phyloP scores from a whole-genome alignment of 495 filamentous ascomycete genomes.

The Penicillium roqueforti region DNA sequence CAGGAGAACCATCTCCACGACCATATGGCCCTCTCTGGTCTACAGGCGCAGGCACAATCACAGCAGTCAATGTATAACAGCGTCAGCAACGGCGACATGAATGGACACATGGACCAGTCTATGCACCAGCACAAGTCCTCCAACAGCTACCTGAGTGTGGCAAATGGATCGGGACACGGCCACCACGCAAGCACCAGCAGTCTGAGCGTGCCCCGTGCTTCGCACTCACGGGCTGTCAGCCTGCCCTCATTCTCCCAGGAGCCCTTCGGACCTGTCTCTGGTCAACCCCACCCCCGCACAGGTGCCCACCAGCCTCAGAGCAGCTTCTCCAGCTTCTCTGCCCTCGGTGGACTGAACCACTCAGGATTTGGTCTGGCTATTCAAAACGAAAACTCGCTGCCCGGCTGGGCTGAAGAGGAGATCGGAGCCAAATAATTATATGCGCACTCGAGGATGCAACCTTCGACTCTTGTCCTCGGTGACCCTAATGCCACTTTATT shows the following conservation, averaged over 20 bases:
- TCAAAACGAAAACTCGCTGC: conserved; percentile 58
- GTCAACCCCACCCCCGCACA: conserved; percentile 42
- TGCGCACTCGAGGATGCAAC: conserved; percentile 16
- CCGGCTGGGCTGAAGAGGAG: conserved; percentile 65
- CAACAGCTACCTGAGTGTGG: conserved; percentile 56
- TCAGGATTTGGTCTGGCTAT: conserved; percentile 60
- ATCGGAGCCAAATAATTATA: conserved; percentile 50
- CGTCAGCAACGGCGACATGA: conserved; percentile 51
- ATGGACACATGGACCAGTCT: conserved; percentile 47
- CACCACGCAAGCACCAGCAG: conserved; percentile 56
- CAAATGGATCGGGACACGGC: conserved; percentile 54
- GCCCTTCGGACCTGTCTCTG: conserved; percentile 45
- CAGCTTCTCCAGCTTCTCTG: conserved; percentile 56
- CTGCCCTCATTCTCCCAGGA: conserved; percentile 70
- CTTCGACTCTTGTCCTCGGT: conserved; percentile 28
- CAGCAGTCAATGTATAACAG: conserved; percentile 52
- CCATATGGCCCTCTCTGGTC: conserved; percentile 43
- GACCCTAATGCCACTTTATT: conserved; percentile 21
- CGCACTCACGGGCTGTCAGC: conserved; percentile 81
- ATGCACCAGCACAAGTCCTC: conserved; percentile 56
- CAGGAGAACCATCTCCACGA: conserved; percentile 51
- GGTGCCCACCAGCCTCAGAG: conserved; percentile 50
- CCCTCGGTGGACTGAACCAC: conserved; percentile 53
- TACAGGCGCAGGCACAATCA: conserved; percentile 64
- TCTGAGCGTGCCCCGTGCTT: conserved; percentile 55